Evolutionary conservation across 306 rosid species (phyloP).

Genomic region (Quercus rubra): DNA sequence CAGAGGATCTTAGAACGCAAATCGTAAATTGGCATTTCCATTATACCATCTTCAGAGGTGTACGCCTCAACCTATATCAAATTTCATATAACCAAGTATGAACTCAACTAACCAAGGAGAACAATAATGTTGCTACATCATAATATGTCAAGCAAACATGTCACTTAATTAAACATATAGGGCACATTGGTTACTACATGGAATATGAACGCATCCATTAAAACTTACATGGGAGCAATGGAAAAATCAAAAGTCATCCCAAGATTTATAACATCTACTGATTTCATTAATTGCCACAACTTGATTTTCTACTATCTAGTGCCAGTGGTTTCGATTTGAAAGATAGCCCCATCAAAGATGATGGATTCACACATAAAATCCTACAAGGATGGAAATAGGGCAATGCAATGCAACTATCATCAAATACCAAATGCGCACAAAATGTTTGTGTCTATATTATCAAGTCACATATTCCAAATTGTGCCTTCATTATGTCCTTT

Average conservation of each 20-base stretch:
- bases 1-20: constrained; percentile 68
- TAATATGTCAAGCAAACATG: constrained; percentile 22
- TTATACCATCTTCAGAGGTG: constrained; percentile 27
- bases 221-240: not conserved
- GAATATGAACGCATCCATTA: not conserved
- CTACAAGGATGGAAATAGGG: too few relatives aligned
- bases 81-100: constrained; percentile 18
- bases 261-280: not conserved
- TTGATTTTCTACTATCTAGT: too few relatives aligned
- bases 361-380: too few relatives aligned
- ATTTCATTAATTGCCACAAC: not conserved
- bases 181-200: not conserved
- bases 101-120: not conserved
- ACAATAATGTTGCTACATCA: not conserved
- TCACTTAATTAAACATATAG: not conserved
- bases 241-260: not conserved
- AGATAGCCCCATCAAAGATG: too few relatives aligned
- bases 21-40: constrained; percentile 46
- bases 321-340: too few relatives aligned
- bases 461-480: too few relatives aligned
- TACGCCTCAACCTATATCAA: constrained; percentile 47
- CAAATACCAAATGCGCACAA: too few relatives aligned
- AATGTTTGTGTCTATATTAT: too few relatives aligned
- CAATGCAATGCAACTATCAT: too few relatives aligned
- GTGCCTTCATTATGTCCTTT: too few relatives aligned